phyloP scores from a whole-genome alignment of 805 yeast species.

The Millerago galiae region DNA sequence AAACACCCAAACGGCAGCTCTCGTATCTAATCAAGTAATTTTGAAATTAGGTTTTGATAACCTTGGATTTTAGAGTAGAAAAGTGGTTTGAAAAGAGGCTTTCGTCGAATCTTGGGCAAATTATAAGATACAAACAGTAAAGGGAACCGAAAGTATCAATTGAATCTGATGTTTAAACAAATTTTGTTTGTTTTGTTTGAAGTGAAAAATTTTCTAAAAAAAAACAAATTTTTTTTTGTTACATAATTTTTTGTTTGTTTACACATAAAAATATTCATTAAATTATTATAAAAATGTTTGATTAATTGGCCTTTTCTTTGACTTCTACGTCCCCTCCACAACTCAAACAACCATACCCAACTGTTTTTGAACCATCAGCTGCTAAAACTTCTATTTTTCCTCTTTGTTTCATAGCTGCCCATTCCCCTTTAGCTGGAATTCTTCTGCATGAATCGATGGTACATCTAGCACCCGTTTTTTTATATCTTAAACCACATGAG shows the following conservation, averaged over 20 bases:
- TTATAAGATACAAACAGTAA: not conserved
- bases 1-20: slow-evolving; percentile 45
- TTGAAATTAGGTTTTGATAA: not conserved
- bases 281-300: not conserved
- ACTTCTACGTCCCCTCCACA: slow-evolving; percentile 54
- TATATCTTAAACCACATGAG: slow-evolving; percentile 91
- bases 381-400: slow-evolving; percentile 36
- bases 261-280: no score
- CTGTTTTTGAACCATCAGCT: slow-evolving; percentile 20
- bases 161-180: not conserved
- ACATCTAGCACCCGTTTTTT: slow-evolving; percentile 91
- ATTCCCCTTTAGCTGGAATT: slow-evolving; percentile 95
- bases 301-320: slow-evolving; percentile 17
- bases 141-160: not conserved
- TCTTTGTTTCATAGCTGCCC: slow-evolving; percentile 78
- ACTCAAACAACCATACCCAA: slow-evolving; percentile 48
- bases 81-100: not conserved
- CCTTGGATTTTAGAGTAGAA: no score
- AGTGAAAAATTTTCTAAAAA: not conserved
- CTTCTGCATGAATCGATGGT: slow-evolving; percentile 66
- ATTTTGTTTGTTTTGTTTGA: not conserved
- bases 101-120: slow-evolving; percentile 10
- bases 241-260: no score
- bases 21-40: slow-evolving; percentile 24
- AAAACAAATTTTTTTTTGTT: no score